These are phyloP conservation scores for Schizochytrium sp. DNA, from an alignment of 108 stramenopile genomes.

Conservation along the genomic window DNA sequence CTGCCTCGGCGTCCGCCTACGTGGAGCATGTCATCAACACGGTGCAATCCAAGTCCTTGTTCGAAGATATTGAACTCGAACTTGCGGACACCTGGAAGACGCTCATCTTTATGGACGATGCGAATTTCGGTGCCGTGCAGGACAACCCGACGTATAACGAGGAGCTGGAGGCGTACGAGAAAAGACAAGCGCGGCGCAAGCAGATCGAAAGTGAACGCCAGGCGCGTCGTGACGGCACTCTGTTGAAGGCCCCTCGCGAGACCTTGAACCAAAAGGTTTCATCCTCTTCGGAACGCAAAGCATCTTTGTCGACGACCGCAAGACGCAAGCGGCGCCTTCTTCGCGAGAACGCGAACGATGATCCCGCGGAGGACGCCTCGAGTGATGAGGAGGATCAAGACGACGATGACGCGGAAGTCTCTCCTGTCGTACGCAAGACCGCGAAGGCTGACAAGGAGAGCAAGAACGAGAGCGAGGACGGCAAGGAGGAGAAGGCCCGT, in stretches of 20 bases:
- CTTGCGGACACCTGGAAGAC: constrained; percentile 64
- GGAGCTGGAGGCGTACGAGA: neutral
- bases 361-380: neutral
- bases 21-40: constrained; percentile 81
- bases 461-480: neutral
- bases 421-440: constrained; percentile 13
- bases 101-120: constrained; percentile 79
- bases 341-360: neutral
- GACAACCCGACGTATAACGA: neutral
- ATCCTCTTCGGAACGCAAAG: neutral
- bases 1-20: constrained; percentile 75
- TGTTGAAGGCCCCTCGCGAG: neutral
- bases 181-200: neutral
- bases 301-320: neutral
- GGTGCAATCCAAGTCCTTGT: constrained; percentile 39
- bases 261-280: neutral
- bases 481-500: neutral
- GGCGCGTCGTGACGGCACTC: neutral
- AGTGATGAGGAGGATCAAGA: neutral
- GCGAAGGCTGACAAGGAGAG: neutral
- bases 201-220: neutral
- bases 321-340: neutral
- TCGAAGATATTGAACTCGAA: constrained; percentile 14
- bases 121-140: constrained; percentile 83
- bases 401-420: constrained; percentile 26